phyloP scores from a whole-genome alignment of 768 basidiomycete genomes.

The Phanerochaete carnosa region DNA sequence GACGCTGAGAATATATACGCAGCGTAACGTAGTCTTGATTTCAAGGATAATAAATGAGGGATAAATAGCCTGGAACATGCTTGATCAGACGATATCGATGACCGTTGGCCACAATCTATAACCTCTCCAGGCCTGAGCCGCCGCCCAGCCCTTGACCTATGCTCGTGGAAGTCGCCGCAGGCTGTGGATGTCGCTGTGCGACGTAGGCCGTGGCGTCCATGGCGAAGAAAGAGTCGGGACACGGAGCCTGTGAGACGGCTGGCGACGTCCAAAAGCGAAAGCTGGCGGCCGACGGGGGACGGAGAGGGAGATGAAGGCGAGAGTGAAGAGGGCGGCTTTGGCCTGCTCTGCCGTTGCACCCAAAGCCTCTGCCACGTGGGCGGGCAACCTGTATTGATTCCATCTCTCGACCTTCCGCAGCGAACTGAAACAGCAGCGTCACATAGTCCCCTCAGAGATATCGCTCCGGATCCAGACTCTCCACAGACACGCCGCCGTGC shows the following conservation, averaged over 20 bases:
- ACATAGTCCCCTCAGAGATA: too few relatives aligned
- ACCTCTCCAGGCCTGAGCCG: neutral
- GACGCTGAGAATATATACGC: too few relatives aligned
- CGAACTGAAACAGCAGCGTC: neutral
- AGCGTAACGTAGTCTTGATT: too few relatives aligned
- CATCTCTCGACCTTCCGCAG: neutral
- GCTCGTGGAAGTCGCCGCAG: constrained; percentile 5
- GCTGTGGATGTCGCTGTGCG: neutral
- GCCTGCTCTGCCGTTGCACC: neutral
- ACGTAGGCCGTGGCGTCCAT: constrained; percentile 12
- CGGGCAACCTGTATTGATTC: neutral
- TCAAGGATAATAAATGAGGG: too few relatives aligned
- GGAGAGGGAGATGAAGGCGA: neutral
- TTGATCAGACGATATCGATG: neutral
- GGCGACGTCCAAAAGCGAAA: neutral
- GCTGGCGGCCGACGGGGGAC: neutral
- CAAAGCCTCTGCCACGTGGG: constrained; percentile 1
- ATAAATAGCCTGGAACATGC: neutral
- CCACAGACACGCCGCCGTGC: neutral
- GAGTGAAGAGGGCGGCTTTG: constrained; percentile 5
- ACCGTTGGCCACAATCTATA: neutral
- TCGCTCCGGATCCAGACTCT: neutral
- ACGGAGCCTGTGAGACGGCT: neutral
- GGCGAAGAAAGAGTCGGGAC: neutral
- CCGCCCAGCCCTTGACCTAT: neutral